Percentiles rank a stretch among this genome's conserved stretches.
phyloP scores from a whole-genome alignment of 2,329 filamentous ascomycete genomes.

The Alternaria sp. region DNA sequence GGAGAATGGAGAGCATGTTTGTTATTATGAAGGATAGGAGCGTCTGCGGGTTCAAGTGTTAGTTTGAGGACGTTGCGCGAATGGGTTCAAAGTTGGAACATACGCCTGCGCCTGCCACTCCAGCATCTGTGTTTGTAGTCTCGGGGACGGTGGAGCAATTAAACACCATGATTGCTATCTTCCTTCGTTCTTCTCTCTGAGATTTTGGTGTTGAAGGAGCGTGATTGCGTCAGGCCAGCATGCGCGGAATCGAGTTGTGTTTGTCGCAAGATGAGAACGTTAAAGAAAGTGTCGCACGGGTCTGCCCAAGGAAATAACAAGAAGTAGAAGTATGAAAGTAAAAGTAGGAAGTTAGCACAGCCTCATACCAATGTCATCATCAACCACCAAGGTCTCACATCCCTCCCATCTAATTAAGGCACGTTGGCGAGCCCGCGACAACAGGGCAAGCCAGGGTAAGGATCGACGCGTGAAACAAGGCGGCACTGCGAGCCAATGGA shows the following conservation, averaged over 20 bases:
- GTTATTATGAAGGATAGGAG: conserved; percentile 73
- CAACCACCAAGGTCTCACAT: conserved; percentile 20
- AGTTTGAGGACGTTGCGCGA: neutral
- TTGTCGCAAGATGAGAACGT: neutral
- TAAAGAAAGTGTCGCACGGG: neutral
- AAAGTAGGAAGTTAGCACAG: conserved; percentile 12
- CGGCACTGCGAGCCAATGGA: conserved; percentile 30
- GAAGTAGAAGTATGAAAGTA: conserved; percentile 8
- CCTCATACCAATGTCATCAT: conserved; percentile 25
- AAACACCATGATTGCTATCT: conserved; percentile 22
- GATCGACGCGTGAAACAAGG: conserved; percentile 30
- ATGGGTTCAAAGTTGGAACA: conserved; percentile 28
- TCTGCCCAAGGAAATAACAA: neutral
- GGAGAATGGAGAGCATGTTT: conserved; percentile 64
- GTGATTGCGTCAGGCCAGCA: neutral
- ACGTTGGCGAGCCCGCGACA: conserved; percentile 17
- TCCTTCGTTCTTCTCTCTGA: neutral
- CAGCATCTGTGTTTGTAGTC: conserved; percentile 61
- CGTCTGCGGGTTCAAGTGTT: conserved; percentile 47
- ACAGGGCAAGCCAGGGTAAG: conserved; percentile 19
- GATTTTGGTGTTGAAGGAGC: neutral
- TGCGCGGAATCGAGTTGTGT: neutral
- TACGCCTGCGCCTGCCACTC: conserved; percentile 67
- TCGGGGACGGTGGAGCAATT: conserved; percentile 58
- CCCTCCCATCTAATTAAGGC: conserved; percentile 19